Evolutionary conservation across 179 eudicot species (phyloP), one percentile per base, ranked within the genome.

Genomic region (Beta corolliflora): DNA sequence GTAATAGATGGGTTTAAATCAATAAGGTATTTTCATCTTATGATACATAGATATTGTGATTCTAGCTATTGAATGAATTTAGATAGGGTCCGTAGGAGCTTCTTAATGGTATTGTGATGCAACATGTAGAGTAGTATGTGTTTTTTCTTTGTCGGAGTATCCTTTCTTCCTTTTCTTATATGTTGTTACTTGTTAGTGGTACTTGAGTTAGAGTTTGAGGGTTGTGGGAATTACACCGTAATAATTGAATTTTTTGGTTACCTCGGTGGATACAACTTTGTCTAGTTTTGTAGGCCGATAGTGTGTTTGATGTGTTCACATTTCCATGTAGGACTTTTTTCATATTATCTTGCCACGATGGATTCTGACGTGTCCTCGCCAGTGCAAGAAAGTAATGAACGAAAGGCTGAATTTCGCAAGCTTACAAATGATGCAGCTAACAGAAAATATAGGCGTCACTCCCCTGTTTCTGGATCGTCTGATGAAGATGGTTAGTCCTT

Each of bases 401-500:
- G 85, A 54, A 94, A 89, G 84, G 88, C 92, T 25, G 89, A 87
- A 71, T 95, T 95, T 84, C 92, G 91, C 78, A 95, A 94, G 92
- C 93, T 87, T 77, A 78, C 88, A 1, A 91, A 88, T 87, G 99
- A 92, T 78, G 85, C 91, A 63, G 89, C 87, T n/a, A 88, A 77
- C 74, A 82, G 98, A 77, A 92, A 91, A 76, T 95, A 95, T 81
- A 77, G 99, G 84, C 92, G 93, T 48, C 88, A 88, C 78, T 91
- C 98, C 60, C 97, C 98, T 69, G 82, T 78, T 77, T 84, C 76
- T 63, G 91, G 91, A 5, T 90, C 94, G 19, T 88, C 93, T 52
- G 91, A 93, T 48, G 87, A 92, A 75, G 97, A 90, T 81, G 98
- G 97, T 95, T 53, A 89, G 91, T 81, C 56, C 75, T 77, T 71